phyloP scores from a whole-genome alignment of 169 alveolate species.

The Babesia ovata region DNA sequence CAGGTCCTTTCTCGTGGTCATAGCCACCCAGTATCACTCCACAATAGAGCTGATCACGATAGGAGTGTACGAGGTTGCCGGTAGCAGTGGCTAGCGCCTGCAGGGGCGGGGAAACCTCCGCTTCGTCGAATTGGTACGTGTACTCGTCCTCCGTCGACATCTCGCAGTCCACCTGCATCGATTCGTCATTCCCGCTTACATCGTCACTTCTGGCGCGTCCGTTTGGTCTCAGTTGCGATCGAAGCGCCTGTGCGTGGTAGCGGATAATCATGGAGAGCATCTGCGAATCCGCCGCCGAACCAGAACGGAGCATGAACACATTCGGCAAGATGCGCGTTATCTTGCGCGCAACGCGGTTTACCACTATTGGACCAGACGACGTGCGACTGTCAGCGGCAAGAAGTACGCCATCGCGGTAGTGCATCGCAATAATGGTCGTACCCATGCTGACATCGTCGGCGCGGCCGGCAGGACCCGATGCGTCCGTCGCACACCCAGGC shows the following conservation, averaged over 20 bases:
- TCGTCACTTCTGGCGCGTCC: conserved; percentile 74
- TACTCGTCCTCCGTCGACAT: conserved; percentile 40
- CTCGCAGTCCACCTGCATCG: conserved; percentile 46
- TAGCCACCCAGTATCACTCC: conserved; percentile 91
- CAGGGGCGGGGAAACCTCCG: conserved; percentile 69
- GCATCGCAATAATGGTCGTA: conserved; percentile 90
- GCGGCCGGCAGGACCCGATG: conserved; percentile 25
- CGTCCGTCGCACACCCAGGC: conserved; percentile 22
- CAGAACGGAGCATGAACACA: conserved; percentile 91
- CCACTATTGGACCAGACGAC: conserved; percentile 90
- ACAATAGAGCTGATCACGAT: conserved; percentile 84
- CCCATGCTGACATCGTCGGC: conserved; percentile 78
- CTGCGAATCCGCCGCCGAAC: conserved; percentile 95
- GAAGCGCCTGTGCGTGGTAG: conserved; percentile 80
- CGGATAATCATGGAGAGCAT: conserved; percentile 82
- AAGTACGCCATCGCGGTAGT: conserved; percentile 89
- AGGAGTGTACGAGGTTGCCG: conserved; percentile 80
- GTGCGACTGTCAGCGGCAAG: conserved; percentile 94
- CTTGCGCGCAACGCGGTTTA: conserved; percentile 89
- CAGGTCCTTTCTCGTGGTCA: conserved; percentile 82
- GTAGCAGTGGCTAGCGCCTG: conserved; percentile 80
- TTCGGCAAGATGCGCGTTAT: conserved; percentile 84
- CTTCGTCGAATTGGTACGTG: conserved; percentile 49
- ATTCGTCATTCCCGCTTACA: conserved; percentile 55
- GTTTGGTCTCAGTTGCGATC: conserved; percentile 80